These are phyloP conservation scores for Peronosclerospora sorghi DNA, from an alignment of 352 stramenopile genomes.

Conservation along the genomic window DNA sequence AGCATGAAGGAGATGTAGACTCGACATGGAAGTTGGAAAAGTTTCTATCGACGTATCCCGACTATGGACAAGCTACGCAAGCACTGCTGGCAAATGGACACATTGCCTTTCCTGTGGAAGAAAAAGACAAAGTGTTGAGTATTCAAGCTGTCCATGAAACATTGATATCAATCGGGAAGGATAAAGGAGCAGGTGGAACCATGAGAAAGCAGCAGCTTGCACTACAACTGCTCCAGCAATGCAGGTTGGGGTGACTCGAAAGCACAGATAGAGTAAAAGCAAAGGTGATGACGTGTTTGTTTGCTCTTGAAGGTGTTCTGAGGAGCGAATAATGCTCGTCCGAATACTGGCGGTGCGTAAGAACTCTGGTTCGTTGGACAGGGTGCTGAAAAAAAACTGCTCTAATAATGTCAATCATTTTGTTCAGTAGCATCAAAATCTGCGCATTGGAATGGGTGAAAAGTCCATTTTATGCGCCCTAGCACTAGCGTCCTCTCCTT, in stretches of 20 bases:
- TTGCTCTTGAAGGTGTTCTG: constrained; percentile 19
- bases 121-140: constrained; percentile 15
- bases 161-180: constrained; percentile 40
- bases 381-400: neutral
- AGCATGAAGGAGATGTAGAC: constrained; percentile 2
- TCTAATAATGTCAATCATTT: constrained; percentile 3
- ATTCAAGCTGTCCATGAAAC: constrained; percentile 43
- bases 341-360: constrained; percentile 62
- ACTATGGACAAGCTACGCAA: constrained; percentile 44
- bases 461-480: constrained; percentile 70
- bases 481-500: constrained; percentile 30
- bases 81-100: constrained; percentile 28
- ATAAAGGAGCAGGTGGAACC: constrained; percentile 45
- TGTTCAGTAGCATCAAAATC: constrained; percentile 55
- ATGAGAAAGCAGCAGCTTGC: constrained; percentile 53
- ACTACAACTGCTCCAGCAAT: constrained; percentile 42
- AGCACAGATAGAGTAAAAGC: neutral
- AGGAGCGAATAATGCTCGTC: constrained; percentile 54
- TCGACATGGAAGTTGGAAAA: constrained; percentile 16
- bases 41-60: constrained; percentile 29
- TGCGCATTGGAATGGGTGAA: constrained; percentile 71
- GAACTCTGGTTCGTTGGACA: neutral
- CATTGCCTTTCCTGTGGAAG: constrained; percentile 11
- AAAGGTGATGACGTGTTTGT: neutral
- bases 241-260: constrained; percentile 17